Conservation (phyloP, 768 basidiomycete species). For the Leccinum rimulosum region DNA sequence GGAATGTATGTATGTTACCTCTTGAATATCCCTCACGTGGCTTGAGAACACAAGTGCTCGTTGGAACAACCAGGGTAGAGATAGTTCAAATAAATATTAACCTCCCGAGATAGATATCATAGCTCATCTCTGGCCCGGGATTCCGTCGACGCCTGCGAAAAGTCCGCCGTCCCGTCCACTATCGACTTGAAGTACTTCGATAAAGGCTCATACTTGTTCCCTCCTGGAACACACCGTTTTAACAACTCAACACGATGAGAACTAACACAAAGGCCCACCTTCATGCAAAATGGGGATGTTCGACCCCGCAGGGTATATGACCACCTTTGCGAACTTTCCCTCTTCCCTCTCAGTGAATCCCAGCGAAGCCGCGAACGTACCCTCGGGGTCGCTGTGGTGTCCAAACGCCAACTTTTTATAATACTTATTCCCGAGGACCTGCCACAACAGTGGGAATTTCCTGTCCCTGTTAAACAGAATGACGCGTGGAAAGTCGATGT, state of each 20-base stretch:
- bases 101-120: constrained; percentile 14
- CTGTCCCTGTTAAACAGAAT: constrained; percentile 75
- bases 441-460: constrained; percentile 77
- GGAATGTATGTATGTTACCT: constrained; percentile 2
- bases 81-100: constrained; percentile 5
- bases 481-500: constrained; percentile 48
- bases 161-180: constrained; percentile 63
- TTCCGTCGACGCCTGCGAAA: constrained; percentile 40
- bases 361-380: constrained; percentile 52
- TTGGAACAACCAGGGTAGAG: not conserved
- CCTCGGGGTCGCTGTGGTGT: constrained; percentile 64
- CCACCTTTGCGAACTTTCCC: constrained; percentile 59
- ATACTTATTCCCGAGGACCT: constrained; percentile 74
- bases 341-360: constrained; percentile 55
- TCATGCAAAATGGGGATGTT: constrained; percentile 59
- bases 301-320: constrained; percentile 66
- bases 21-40: not conserved
- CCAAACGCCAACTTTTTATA: constrained; percentile 59
- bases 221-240: constrained; percentile 40
- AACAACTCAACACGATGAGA: not conserved
- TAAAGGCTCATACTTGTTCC: constrained; percentile 71
- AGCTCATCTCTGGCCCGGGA: constrained; percentile 33
- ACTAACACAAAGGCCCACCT: constrained; percentile 43
- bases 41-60: not conserved
- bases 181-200: constrained; percentile 71